phyloP scores from a whole-genome alignment of 352 stramenopile genomes.

The Phytopythium aichiense region DNA sequence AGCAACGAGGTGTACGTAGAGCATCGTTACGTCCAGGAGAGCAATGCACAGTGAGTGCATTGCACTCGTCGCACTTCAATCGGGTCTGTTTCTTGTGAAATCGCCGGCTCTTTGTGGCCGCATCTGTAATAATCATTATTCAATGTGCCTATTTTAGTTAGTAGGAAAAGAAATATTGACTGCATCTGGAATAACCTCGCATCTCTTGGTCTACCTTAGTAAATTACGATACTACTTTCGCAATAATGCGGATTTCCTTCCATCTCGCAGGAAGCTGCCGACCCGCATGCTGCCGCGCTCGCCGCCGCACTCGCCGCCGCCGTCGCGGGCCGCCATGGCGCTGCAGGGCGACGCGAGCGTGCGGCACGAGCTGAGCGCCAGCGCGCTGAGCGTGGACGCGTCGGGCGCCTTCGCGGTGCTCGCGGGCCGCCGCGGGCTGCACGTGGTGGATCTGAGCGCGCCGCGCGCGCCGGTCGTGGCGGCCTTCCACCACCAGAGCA shows the following conservation, averaged over 20 bases:
- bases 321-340: slow-evolving; percentile 18
- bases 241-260: neutral
- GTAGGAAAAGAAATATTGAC: no score
- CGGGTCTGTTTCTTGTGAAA: neutral
- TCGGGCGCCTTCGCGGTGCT: slow-evolving; percentile 63
- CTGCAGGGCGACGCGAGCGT: slow-evolving; percentile 54
- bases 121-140: no score
- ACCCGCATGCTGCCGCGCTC: neutral
- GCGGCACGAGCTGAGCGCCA: slow-evolving; percentile 61
- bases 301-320: slow-evolving; percentile 2
- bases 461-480: slow-evolving; percentile 41
- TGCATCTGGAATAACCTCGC: neutral
- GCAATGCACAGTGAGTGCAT: neutral
- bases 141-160: no score
- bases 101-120: neutral
- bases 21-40: no score
- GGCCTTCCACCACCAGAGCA: slow-evolving; percentile 77
- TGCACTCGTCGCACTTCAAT: neutral
- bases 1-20: no score
- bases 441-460: slow-evolving; percentile 69
- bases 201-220: neutral
- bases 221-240: neutral
- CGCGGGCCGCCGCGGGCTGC: slow-evolving; percentile 59
- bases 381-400: slow-evolving; percentile 68
- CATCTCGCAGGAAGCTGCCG: neutral